Base-by-base conservation (phyloP, 345 rosid species). In the Eutrema japonicum region DNA sequence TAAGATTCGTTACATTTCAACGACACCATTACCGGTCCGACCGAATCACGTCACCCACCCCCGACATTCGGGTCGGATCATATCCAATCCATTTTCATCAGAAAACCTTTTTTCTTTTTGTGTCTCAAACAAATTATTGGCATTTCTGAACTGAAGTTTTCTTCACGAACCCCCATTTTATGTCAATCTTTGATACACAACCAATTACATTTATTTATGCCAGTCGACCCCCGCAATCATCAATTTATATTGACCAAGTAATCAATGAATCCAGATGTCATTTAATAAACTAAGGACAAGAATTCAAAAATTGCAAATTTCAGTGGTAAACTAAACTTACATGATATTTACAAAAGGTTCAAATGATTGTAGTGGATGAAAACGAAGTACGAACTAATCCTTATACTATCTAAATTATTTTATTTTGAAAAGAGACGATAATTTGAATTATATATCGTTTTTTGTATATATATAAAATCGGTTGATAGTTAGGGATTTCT, bases 1-100 rank as follows among this genome's bases (percentile, higher is more conserved):
- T 8, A 68, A 47, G 75, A 78, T 78, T 78, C 82, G 72, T 63
- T 71, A 77, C 80, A 71, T 76, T 70, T 64, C 71, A 76, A 55
- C 80, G 64, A 64, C 75, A 64, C 59, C 71, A 70, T 22, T 47
- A 70, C 71, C 75, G 54, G 66, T 76, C 79, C 71, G 66, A 76
- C 76, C 76, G 22, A 71, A 42, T 70, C 61, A 70, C 80, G 42
- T 57, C 66, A 70, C 76, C 63, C 80, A 77, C 67, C 71, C 71
- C 71, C 62, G 27, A 54, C 71, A 64, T 70, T 64, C 76, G 76
- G 71, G 65, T 71, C 80, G 71, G 72, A 70, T 64, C 49, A 2
- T 64, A 77, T 64, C 48, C 55, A 41, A 47, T 47, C 79, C 43
- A 42, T 14, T 60, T 8, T 1, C 33, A 53, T 53, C 69, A 18